Evolutionary conservation across 257 asterid species (phyloP), one percentile per base, ranked within the genome.

Genomic region (Solanum sejunctum): DNA sequence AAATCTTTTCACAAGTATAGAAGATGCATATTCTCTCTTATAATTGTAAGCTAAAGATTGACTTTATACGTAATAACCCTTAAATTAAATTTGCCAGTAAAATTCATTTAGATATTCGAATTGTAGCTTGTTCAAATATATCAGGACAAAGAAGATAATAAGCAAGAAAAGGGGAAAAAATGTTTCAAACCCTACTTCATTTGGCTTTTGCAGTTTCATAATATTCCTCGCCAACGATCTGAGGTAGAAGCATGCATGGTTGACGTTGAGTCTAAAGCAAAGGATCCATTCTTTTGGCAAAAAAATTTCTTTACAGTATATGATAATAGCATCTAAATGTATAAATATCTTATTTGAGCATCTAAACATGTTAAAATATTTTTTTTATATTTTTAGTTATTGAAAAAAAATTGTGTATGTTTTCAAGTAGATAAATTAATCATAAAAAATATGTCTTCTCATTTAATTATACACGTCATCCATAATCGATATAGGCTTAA

Each of bases 401-500:
- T 57, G 6, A 58, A 58, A 10, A 26, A 12, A 60, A 5, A n/a
- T 1, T 0, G 3, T 60, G 32, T 5, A 26, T 17, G 0, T n/a
- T 60, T 21, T n/a, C 8, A 10, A 60, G 4, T 61, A 2, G 10
- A 0, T 21, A 61, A 23, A 17, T 11, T 15, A 61, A 61, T 21
- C 39, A 61, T 12, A 23, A 21, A 61, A 58, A 23, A 21, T 61
- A 61, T 11, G 10, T 11, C 16, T 4, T 60, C 16, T n/a, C 12
- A 21, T 61, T 61, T 61, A 61, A 1, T 21, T 21, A 7, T 63
- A 63, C 1, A 12, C 16, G 6, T 63, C 41, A 12, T 63, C 0
- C 9, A 11, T 18, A 2, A 63, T 12, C 0, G 0, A 23, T 23
- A 63, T 0, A 12, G 0, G 3, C 10, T 0, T 12, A 2, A 63